These are phyloP conservation scores for Castanospermum australe DNA, from an alignment of 306 rosid genomes.

Conservation along the genomic window DNA sequence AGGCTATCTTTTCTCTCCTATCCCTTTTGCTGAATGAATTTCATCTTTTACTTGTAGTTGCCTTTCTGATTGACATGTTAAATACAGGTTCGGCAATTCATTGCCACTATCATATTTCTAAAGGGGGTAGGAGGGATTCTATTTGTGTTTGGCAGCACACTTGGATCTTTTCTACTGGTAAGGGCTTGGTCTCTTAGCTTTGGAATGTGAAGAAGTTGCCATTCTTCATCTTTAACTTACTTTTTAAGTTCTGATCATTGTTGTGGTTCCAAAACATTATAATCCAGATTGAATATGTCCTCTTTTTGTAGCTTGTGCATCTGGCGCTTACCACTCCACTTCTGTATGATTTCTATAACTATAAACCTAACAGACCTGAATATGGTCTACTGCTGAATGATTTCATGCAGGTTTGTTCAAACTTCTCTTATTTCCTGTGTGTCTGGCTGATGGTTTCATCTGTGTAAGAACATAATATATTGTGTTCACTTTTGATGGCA, in stretches of 20 bases:
- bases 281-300: not conserved
- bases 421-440: not conserved
- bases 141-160: constrained; percentile 66
- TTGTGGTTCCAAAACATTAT: not conserved
- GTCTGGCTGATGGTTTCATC: not conserved
- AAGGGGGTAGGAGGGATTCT: constrained; percentile 87
- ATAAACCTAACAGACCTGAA: constrained; percentile 35
- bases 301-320: constrained; percentile 52
- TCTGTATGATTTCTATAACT: constrained; percentile 84
- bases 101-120: constrained; percentile 47
- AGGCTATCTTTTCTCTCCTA: constrained; percentile 26
- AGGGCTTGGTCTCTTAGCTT: constrained; percentile 19
- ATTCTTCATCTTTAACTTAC: not conserved
- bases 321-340: constrained; percentile 64
- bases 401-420: constrained; percentile 72
- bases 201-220: not conserved
- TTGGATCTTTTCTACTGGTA: constrained; percentile 83
- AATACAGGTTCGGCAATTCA: constrained; percentile 61
- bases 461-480: not conserved
- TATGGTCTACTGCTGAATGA: constrained; percentile 51
- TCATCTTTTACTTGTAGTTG: constrained; percentile 7
- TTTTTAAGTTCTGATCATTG: not conserved
- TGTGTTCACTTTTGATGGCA: constrained; percentile 34
- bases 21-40: not conserved
- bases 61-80: constrained; percentile 29